Conservation (phyloP, 2,329 filamentous ascomycete species). For the Exserohilum turcica region DNA sequence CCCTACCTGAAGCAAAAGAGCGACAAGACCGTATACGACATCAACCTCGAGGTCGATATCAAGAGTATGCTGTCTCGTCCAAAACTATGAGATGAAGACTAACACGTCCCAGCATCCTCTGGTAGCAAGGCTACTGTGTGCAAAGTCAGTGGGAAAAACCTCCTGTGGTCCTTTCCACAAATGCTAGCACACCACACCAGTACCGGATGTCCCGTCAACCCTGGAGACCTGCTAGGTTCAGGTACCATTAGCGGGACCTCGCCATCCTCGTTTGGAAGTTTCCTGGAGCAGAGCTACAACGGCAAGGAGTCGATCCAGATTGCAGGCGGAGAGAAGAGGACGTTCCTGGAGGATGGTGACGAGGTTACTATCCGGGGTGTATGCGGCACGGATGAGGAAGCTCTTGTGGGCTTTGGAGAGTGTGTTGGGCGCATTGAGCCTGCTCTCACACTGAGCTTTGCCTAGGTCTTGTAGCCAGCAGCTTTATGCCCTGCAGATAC, state of each 20-base stretch:
- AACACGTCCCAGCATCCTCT: constrained; percentile 45
- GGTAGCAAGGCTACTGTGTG: constrained; percentile 63
- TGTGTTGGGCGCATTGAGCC: constrained; percentile 66
- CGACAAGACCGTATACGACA: constrained; percentile 67
- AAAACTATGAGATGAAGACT: constrained; percentile 9
- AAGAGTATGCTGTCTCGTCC: constrained; percentile 45
- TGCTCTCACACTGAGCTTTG: constrained; percentile 34
- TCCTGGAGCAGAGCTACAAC: constrained; percentile 73
- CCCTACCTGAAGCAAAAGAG: constrained; percentile 69
- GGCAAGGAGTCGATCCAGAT: constrained; percentile 70
- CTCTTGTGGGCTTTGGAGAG: constrained; percentile 77
- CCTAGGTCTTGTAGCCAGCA: not conserved
- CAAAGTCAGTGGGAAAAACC: constrained; percentile 65
- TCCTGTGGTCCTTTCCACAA: constrained; percentile 83
- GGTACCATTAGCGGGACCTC: constrained; percentile 75
- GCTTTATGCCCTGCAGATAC: not conserved
- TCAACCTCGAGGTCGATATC: constrained; percentile 70
- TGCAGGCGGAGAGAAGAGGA: constrained; percentile 67
- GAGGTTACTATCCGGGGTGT: constrained; percentile 68
- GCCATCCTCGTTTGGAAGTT: constrained; percentile 65
- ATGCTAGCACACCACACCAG: constrained; percentile 82
- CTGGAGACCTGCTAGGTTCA: constrained; percentile 76
- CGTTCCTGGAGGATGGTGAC: constrained; percentile 77
- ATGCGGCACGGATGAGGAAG: constrained; percentile 65
- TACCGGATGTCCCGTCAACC: constrained; percentile 74